phyloP scores from a whole-genome alignment of 2,329 filamentous ascomycete species.

The Pyrenochaeta sp. region DNA sequence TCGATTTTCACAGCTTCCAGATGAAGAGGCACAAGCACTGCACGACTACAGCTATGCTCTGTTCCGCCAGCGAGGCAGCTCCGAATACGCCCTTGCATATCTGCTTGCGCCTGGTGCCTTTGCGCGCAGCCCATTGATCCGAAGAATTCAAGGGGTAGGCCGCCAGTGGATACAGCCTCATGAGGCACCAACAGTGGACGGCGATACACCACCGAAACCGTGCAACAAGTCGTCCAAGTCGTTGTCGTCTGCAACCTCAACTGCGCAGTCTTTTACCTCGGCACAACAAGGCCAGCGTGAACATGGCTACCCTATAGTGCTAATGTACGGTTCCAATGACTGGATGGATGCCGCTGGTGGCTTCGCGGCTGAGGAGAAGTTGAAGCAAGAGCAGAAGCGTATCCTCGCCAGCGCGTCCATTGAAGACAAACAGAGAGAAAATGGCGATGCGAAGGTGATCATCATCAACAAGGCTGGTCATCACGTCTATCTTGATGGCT shows the following conservation, averaged over 20 bases:
- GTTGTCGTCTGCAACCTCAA: neutral
- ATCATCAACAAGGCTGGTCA: constrained; percentile 77
- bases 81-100: constrained; percentile 92
- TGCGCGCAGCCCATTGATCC: constrained; percentile 85
- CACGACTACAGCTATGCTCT: constrained; percentile 95
- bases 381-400: constrained; percentile 72
- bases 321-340: constrained; percentile 98
- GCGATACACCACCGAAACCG: constrained; percentile 25
- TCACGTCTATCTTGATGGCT: constrained; percentile 76
- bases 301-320: constrained; percentile 80
- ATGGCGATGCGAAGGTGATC: constrained; percentile 82
- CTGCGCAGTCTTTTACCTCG: neutral
- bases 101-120: constrained; percentile 93
- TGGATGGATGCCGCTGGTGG: constrained; percentile 98
- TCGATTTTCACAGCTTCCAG: constrained; percentile 87
- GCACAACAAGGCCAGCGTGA: constrained; percentile 50
- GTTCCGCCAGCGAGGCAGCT: constrained; percentile 89
- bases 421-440: constrained; percentile 75
- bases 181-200: constrained; percentile 34
- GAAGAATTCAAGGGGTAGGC: constrained; percentile 85
- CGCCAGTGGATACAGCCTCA: constrained; percentile 65
- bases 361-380: constrained; percentile 78
- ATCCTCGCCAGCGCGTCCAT: constrained; percentile 68
- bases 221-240: neutral
- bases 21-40: constrained; percentile 80